Evolutionary conservation across 305 asterid genomes (phyloP), one percentile per base, ranked within the genome.

Genomic region (Fraxinus nigra): DNA sequence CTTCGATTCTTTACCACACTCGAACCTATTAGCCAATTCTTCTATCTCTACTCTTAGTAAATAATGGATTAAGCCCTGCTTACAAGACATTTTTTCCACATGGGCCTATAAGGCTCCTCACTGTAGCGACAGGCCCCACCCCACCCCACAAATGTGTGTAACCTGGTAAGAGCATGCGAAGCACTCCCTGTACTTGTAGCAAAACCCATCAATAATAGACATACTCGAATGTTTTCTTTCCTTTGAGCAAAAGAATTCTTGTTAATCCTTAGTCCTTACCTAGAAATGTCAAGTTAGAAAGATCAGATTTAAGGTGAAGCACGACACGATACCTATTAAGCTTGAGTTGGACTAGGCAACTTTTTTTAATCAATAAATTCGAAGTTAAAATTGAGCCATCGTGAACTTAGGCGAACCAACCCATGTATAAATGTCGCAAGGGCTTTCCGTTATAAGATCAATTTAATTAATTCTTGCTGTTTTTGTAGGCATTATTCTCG

Each of bases 21-120:
- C 40, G 38, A 81, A 79, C 73, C 37, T 33, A 78, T 14, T 80
- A 80, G 70, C 26, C 82, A 46, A 67, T 78, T 79, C 69, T 16
- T 51, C 61, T 16, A 16, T 51, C 63, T 51, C 5, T n/a, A 46
- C 24, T 51, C 24, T 51, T 16, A 5, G 5, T 34, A 34, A 43
- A 43, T 43, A 14, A 16, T 0, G 30, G 30, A 28, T 28, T 28
- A 28, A 28, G 30, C 30, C 30, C 1, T 0, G 30, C 30, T 28
- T 1, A 28, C 30, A 28, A 28, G 30, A 28, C 30, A 28, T 1
- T 28, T 28, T 28, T 28, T 28, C 1, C 30, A 28, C 30, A 28
- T 28, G 30, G 30, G 30, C 30, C 30, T 28, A 28, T 28, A 28
- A 28, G 30, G 30, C 30, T 28, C 30, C 30, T 28, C 30, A 28